Evolutionary conservation across 306 rosid genomes (phyloP).

Genomic region (Cicer bijugum): DNA sequence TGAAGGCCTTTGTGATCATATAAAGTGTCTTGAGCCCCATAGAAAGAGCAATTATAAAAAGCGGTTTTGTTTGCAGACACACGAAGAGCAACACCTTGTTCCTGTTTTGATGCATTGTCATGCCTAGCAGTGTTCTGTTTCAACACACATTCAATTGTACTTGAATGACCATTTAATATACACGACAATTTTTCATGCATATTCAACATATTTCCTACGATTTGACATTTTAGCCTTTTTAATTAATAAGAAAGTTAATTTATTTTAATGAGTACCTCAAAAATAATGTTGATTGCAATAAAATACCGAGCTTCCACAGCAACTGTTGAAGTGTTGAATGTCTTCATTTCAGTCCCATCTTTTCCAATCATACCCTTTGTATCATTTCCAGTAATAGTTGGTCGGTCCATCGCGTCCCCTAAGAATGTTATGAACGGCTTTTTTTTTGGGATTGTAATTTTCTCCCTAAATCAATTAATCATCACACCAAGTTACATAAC

Average conservation of each 20-base stretch:
- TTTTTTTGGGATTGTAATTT: constrained; percentile 55
- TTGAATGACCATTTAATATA: too few relatives aligned
- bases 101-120: constrained; percentile 51
- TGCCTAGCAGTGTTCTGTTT: constrained; percentile 65
- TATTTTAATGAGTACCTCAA: constrained; percentile 58
- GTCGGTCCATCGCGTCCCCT: constrained; percentile 55
- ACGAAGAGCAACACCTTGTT: constrained; percentile 69
- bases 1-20: constrained; percentile 84
- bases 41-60: constrained; percentile 68
- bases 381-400: constrained; percentile 73
- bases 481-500: constrained; percentile 8
- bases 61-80: constrained; percentile 70
- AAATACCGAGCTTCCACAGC: constrained; percentile 68
- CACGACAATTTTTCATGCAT: too few relatives aligned
- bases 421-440: constrained; percentile 59
- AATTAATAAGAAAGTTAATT: not conserved
- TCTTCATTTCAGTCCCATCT: constrained; percentile 55
- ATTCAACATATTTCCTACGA: too few relatives aligned
- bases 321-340: constrained; percentile 71
- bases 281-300: constrained; percentile 66
- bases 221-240: not conserved
- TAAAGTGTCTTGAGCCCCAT: constrained; percentile 71
- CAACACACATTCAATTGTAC: too few relatives aligned
- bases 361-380: constrained; percentile 52
- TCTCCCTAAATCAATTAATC: constrained; percentile 56